Evolutionary conservation across 768 basidiomycete genomes (phyloP), one percentile per base, ranked within the genome.

Genomic region (Thelephora ganbajun): DNA sequence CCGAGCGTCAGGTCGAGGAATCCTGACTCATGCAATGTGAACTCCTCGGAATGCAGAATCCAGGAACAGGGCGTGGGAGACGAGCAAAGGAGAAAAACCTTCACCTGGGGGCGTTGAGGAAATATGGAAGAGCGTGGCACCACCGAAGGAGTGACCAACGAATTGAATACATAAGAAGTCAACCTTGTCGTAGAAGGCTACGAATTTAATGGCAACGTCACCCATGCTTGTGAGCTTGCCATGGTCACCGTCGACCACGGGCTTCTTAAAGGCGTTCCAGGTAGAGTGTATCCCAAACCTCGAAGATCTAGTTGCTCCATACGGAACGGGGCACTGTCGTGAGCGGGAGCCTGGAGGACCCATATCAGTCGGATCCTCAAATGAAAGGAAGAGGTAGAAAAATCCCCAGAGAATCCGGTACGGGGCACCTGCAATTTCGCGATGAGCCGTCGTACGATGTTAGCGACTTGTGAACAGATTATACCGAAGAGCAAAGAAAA

Each of bases 1-100:
- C 9, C 26, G 5, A 30, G 4, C 26, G 9, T 30, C 5, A 30
- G 26, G 9, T 30, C 26, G 9, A 30, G 9, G 26, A 30, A 30
- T 30, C 26, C 26, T 4, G 26, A 9, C 9, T 30, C 9, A 30
- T 30, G 5, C 12, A 88, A 66, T 1, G 86, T 85, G 57, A 90
- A 90, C 0, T 62, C 67, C 57, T 86, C 79, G 14, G 84, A 83
- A 57, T 86, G 86, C 54, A 92, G 89, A 89, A 62, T 92, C 89
- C 14, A 87, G 70, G 18, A 82, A 67, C 18, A 91, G 57, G 7
- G 72, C 76, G 43, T 74, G 72, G 5, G 66, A 61, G 44, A 84
- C 63, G 0, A 79, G 80, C 47, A 89, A 67, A 2, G 55, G 58
- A 11, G 57, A 41, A 48, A 71, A 65, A 12, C 39, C 44, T n/a